These are phyloP conservation scores for Oryza rufipogon DNA, from an alignment of 176 grass and related monocot species.

Conservation along the genomic window DNA sequence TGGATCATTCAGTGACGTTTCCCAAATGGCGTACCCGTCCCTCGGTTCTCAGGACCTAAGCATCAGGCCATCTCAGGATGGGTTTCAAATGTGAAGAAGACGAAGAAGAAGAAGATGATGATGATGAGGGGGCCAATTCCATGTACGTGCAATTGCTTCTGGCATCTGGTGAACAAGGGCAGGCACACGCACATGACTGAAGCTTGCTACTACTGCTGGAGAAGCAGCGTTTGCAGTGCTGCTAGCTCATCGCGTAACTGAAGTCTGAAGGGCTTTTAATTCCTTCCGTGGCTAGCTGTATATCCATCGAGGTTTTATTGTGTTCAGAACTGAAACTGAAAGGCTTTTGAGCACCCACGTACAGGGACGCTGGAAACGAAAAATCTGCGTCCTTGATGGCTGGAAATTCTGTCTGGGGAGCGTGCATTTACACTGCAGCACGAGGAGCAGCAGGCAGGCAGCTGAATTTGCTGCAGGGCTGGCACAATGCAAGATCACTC, in stretches of 20 bases:
- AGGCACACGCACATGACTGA: conserved; percentile 33
- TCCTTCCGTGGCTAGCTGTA: conserved; percentile 20
- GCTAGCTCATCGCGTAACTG: conserved; percentile 38
- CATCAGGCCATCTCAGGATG: conserved; percentile 60
- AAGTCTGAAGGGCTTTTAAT: conserved; percentile 18
- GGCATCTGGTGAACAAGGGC: conserved; percentile 21
- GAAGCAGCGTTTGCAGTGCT: conserved; percentile 11
- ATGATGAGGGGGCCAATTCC: conserved; percentile 12
- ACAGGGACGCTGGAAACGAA: conserved; percentile 1
- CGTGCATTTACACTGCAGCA: conserved; percentile 37
- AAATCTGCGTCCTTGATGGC: conserved; percentile 35
- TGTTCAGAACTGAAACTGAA: conserved; percentile 45
- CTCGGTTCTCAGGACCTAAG: conserved; percentile 54
- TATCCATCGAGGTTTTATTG: conserved; percentile 38
- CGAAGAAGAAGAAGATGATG: too few relatives aligned
- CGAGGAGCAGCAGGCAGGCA: conserved; percentile 26
- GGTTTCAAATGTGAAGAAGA: conserved; percentile 54
- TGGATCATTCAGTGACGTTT: conserved; percentile 59
- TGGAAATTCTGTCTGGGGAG: conserved; percentile 44
- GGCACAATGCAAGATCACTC: not conserved
- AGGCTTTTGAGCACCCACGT: conserved; percentile 13
- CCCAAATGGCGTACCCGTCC: conserved; percentile 61
- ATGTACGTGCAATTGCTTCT: conserved; percentile 22
- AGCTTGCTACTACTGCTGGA: conserved; percentile 22
- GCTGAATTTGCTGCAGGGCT: conserved; percentile 24